Percentiles rank a stretch among this genome's conserved stretches.
Conservation (phyloP, 2,329 filamentous ascomycete species). For the Fusarium irregulare region DNA sequence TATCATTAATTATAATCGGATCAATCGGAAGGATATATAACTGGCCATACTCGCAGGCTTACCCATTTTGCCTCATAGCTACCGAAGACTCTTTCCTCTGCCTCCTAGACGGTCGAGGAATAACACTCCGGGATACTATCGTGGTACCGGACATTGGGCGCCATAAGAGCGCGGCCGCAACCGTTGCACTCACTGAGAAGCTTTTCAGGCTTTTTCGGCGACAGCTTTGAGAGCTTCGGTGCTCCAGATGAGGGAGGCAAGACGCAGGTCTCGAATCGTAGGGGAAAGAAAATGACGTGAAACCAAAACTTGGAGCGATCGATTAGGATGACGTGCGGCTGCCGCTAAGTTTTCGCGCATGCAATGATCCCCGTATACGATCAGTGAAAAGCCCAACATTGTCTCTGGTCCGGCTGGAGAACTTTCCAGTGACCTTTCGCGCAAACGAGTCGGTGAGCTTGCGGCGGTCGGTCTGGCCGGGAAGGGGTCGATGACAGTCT, state of each 20-base stretch:
- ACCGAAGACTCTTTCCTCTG: background rate
- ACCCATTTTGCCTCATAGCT: background rate
- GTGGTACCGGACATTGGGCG: background rate
- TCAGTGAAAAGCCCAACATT: background rate
- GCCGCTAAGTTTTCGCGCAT: background rate
- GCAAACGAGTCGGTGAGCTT: rapidly evolving
- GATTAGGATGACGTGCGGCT: background rate
- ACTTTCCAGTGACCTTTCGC: background rate
- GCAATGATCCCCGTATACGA: background rate
- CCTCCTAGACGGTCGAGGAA: background rate
- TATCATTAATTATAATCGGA: no score
- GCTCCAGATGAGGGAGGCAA: background rate
- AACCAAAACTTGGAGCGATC: background rate
- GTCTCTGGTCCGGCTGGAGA: background rate
- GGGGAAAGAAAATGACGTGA: background rate
- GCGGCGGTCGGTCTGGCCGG: background rate
- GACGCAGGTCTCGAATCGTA: background rate
- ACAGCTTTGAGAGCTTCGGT: background rate
- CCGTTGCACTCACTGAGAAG: background rate
- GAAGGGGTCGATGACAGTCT: no score
- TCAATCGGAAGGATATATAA: no score
- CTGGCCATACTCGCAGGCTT: background rate
- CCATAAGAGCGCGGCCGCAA: background rate
- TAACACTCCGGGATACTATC: background rate
- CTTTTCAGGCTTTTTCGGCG: background rate